Percentiles rank a stretch among this genome's conserved stretches.
phyloP scores from a whole-genome alignment of 192 early-diverging fungal species.

The Coemansia sp. region DNA sequence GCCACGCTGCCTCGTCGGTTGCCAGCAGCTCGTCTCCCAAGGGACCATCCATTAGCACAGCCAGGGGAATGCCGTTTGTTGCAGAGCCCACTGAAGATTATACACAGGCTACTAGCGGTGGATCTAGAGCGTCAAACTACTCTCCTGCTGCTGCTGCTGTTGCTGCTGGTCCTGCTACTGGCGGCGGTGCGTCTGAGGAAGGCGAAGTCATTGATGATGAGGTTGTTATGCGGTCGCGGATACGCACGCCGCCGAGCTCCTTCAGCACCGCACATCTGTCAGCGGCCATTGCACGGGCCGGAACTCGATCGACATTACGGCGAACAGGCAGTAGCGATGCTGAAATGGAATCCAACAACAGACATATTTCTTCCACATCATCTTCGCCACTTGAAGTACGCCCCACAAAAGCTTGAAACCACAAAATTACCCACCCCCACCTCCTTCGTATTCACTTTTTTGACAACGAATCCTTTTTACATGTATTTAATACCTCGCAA shows the following conservation, averaged over 20 bases:
- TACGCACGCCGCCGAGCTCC: neutral
- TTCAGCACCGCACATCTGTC: slow-evolving; percentile 1
- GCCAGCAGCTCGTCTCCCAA: neutral
- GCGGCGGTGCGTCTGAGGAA: neutral
- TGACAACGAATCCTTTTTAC: neutral
- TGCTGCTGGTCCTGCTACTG: neutral
- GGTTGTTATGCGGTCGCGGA: neutral
- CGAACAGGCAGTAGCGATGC: neutral
- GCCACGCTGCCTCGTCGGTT: neutral
- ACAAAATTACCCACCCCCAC: neutral
- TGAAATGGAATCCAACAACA: neutral
- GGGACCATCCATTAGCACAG: neutral
- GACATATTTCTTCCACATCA: neutral
- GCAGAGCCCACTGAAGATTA: neutral
- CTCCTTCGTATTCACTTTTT: neutral
- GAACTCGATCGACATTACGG: neutral
- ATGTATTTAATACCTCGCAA: neutral
- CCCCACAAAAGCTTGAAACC: slow-evolving; percentile 5
- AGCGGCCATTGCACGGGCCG: neutral
- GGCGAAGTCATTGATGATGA: neutral
- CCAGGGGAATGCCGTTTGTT: neutral
- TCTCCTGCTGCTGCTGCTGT: neutral
- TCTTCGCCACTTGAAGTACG: slow-evolving; percentile 3
- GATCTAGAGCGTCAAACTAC: neutral
- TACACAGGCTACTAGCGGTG: neutral